A percentile compares a stretch with the other conserved stretches of the same genome.
Evolutionary conservation across 345 rosid species (phyloP).

Genomic region (Carallia brachiata): DNA sequence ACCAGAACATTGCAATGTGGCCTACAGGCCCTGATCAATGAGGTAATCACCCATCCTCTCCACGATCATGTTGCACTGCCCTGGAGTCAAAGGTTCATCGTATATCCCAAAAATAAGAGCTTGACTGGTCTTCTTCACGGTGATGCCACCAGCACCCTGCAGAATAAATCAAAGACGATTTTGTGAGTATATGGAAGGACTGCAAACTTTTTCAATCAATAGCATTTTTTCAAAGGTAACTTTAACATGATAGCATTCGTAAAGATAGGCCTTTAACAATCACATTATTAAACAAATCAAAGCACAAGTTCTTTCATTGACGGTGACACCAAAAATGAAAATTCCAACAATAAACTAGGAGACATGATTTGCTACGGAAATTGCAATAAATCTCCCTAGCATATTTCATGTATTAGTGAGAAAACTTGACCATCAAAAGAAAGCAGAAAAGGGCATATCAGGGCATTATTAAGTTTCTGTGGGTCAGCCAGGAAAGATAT

Average conservation of each 20-base stretch:
- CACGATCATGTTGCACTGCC: slow-evolving; percentile 87
- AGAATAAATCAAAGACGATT: neutral
- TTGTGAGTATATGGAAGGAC: neutral
- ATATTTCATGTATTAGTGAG: too few species aligned
- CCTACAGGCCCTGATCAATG: slow-evolving; percentile 38
- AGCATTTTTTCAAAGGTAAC: neutral
- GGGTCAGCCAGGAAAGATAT: too few species aligned
- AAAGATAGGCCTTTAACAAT: too few species aligned
- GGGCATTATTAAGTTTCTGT: too few species aligned
- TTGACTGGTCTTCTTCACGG: slow-evolving; percentile 64
- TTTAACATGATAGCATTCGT: neutral
- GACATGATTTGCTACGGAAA: too few species aligned
- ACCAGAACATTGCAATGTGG: neutral
- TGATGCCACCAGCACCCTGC: slow-evolving; percentile 80
- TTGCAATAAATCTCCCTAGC: too few species aligned
- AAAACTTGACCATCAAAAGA: too few species aligned
- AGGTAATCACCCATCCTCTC: slow-evolving; percentile 93
- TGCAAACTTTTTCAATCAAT: neutral
- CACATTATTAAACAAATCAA: too few species aligned
- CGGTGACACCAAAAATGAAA: too few species aligned
- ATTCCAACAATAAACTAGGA: too few species aligned
- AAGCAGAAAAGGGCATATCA: too few species aligned
- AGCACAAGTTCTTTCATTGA: too few species aligned
- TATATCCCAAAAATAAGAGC: slow-evolving; percentile 72
- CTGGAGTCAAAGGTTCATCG: slow-evolving; percentile 76